Evolutionary conservation across 495 filamentous ascomycete genomes (phyloP), one percentile per base, ranked within the genome.

Genomic region (Sporormia fimetaria): DNA sequence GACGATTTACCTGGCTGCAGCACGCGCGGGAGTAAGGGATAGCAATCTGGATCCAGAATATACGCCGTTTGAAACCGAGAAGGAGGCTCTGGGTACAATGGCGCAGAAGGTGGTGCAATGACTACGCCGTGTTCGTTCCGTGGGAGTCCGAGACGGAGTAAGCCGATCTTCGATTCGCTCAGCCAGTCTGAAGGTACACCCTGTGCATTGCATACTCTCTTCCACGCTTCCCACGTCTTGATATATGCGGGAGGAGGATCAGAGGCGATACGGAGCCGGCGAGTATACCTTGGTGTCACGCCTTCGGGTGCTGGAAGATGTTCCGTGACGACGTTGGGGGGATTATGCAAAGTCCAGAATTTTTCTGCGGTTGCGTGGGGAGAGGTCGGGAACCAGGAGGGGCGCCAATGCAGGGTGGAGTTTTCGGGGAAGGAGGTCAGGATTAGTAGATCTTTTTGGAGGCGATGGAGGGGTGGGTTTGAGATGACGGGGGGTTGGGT

Each of bases 121-220:
- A 48, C 22, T 23, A 11, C 6, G 4, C 37, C 37, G 11, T 41
- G n/a, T 6, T 10, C 23, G 15, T 10, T 3, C 8, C 10, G 21
- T 17, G 21, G 28, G 15, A 51, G 27, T 14, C 47, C 35, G 12
- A 44, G 23, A 7, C 31, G 14, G 22, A 51, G 29, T 1, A 51
- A 23, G 18, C 15, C 14, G 6, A 50, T 24, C 17, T 44, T 34
- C 9, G 38, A 29, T 20, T 36, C 36, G 25, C 37, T 28, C 6
- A 51, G 28, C 15, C 44, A 51, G 25, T 51, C 30, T 11, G 35
- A 14, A 9, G 47, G 47, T 8, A 51, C 25, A 8, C 42, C 35
- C n/a, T 44, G 37, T 29, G 41, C 14, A 2, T 17, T 24, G 24
- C 47, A 40, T 11, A 44, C 44, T 22, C 25, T 23, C 8, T 34